phyloP scores from a whole-genome alignment of 2,329 filamentous ascomycete genomes.

The Microdochium paspali region DNA sequence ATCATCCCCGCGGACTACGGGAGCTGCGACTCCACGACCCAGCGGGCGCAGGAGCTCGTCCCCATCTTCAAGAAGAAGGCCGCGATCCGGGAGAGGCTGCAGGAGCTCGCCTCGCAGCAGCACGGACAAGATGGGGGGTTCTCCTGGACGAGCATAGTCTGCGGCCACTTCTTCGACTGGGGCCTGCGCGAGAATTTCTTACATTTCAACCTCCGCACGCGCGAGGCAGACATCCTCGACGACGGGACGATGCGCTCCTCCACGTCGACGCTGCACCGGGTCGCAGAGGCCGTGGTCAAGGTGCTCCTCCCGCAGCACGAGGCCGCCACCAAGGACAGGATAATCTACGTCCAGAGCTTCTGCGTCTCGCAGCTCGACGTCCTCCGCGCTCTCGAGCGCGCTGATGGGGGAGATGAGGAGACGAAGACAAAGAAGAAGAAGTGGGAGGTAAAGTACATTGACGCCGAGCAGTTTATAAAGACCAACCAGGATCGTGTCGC shows the following conservation, averaged over 20 bases:
- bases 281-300: conserved; percentile 21
- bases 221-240: conserved; percentile 23
- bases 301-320: conserved; percentile 14
- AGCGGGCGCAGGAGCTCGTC: conserved; percentile 23
- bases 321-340: conserved; percentile 19
- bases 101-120: conserved; percentile 11
- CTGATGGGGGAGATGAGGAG: conserved; percentile 6
- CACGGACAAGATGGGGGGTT: conserved; percentile 9
- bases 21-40: conserved; percentile 25
- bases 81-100: conserved; percentile 19
- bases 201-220: conserved; percentile 20
- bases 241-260: conserved; percentile 20
- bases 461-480: conserved; percentile 29
- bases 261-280: conserved; percentile 22
- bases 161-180: conserved; percentile 32
- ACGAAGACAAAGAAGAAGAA: conserved; percentile 6
- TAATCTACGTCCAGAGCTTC: conserved; percentile 30
- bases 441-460: conserved; percentile 20
- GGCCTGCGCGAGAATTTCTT: conserved; percentile 24
- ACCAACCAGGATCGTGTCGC: conserved; percentile 26
- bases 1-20: conserved; percentile 31
- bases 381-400: conserved; percentile 21
- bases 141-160: conserved; percentile 26
- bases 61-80: conserved; percentile 24
- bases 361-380: conserved; percentile 26